Evolutionary conservation across 2,329 filamentous ascomycete species (phyloP), one percentile per base, ranked within the genome.

Genomic region (Monosporascus sp.): DNA sequence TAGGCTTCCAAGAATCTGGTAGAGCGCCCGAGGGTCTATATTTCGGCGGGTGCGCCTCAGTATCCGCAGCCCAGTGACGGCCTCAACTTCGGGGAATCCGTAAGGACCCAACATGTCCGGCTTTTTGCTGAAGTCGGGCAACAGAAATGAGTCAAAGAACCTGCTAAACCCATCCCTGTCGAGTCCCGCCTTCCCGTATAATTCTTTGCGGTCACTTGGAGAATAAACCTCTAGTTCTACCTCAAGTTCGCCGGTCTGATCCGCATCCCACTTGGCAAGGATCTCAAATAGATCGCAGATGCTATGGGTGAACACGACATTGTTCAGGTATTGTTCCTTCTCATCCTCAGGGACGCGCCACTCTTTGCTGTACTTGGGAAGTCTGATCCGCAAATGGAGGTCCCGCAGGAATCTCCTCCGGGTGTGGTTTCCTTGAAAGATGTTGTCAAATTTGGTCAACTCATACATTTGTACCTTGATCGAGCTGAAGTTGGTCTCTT

Each of bases 251-350:
- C 43, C 24, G 43, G 22, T 28, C 43, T 46, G 43, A 17, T 41
- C 41, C 8, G 52, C 53, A 7, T 58, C 55, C 65, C 65, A 67
- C 20, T 48, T 49, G 45, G 52, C 53, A 22, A 67, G 56, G 11
- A 61, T 54, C n/a, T 58, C 49, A 43, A 67, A 65, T 14, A 65
- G 49, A 46, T 58, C 58, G 55, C 57, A 61, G 40, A 66, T 53
- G 14, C 53, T 52, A 43, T 51, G 57, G 8, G 64, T 62, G 49
- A 66, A 67, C 47, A 52, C 54, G 18, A 55, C 35, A 24, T 65
- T 63, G 48, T 67, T 65, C 47, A 54, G 53, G 41, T 64, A 58
- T 50, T 63, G 61, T 35, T 67, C 64, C 18, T 59, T 52, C 22
- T 62, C 57, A 2, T 53, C 57, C 48, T 66, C 63, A 8, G 55